Base-by-base conservation (phyloP, 352 stramenopile genomes). In the Globisporangium paroecandrum region DNA sequence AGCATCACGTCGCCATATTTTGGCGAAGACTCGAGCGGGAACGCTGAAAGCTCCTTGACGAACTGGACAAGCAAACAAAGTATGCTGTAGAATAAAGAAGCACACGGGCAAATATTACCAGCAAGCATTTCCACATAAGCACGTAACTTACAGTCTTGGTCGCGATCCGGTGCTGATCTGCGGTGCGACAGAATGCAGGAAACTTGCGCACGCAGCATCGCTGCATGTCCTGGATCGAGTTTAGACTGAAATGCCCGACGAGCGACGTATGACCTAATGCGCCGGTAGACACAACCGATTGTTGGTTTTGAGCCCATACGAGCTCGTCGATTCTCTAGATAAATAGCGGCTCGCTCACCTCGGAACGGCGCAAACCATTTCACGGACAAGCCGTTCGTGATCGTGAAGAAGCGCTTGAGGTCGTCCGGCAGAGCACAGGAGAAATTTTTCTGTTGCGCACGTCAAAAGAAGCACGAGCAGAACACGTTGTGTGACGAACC, bases 311-410 rank as follows among this genome's bases (percentile, higher is more conserved):
- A 36, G 6, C 58, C 15, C 18, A 27, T 15, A 62, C 43, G 34
- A 8, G 8, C 20, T 24, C 10, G 46, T n/a, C 3, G n/a, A 29
- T 22, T 18, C 13, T 7, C 7, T 57, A 20, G 13, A 7, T 5
- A 51, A 51, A 8, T 22, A 18, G 15, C 12, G 6, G n/a, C 15
- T 6, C 41, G 86, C 82, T 6, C 34, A 87, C 82, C 78, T 36
- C 72, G 74, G 64, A 92, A 84, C 34, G 64, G 62, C 2, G 73
- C 78, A 64, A 87, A 91, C 86, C 86, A 94, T 66, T 90, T 91
- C 58, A 90, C 69, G 0, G 79, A 85, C 22, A 94, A 54, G 8
- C 86, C 86, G 56, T 94, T 94, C 25, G 79, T 76, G 67, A 87
- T 76, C 8, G 66, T 79, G 54, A 87, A 90, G 65, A 92, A 94